These are phyloP conservation scores for Fusarium avenaceum DNA, from an alignment of 2,329 filamentous ascomycete species.

Conservation along the genomic window DNA sequence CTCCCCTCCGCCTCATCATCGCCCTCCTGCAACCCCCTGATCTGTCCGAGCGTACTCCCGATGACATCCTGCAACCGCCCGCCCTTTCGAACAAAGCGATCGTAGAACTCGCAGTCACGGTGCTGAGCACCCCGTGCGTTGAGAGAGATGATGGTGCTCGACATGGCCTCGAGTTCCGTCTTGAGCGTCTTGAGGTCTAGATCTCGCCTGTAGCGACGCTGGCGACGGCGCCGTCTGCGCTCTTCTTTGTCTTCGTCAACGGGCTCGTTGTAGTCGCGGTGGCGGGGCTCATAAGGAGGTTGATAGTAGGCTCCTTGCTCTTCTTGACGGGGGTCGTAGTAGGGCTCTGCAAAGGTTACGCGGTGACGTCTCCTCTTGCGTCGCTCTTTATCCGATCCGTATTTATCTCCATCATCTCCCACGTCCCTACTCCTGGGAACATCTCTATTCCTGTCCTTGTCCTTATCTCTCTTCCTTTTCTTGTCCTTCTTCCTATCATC, in stretches of 20 bases:
- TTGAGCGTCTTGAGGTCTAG: constrained; percentile 43
- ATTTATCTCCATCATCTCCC: constrained; percentile 26
- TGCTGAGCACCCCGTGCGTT: constrained; percentile 43
- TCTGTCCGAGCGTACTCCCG: constrained; percentile 45
- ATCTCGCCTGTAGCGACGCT: constrained; percentile 32
- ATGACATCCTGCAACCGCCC: constrained; percentile 46
- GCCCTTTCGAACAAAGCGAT: constrained; percentile 46
- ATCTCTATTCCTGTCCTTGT: constrained; percentile 30
- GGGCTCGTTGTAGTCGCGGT: constrained; percentile 3
- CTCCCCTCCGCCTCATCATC: constrained; percentile 27
- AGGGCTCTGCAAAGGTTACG: constrained; percentile 47
- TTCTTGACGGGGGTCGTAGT: constrained; percentile 27
- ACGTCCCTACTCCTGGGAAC: constrained; percentile 17
- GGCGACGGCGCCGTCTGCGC: constrained; percentile 38
- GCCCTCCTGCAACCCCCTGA: constrained; percentile 38
- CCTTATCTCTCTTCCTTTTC: constrained; percentile 40
- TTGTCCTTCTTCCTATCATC: constrained; percentile 30
- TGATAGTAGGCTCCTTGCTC: constrained; percentile 31
- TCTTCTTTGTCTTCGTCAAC: constrained; percentile 34
- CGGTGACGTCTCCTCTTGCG: constrained; percentile 40
- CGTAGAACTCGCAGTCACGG: constrained; percentile 47
- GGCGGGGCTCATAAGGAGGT: constrained; percentile 17
- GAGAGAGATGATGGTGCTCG: constrained; percentile 46
- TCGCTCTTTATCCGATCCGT: constrained; percentile 38
- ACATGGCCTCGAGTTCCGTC: constrained; percentile 48